Conservation (phyloP, 352 stramenopile genomes). For the Elongisporangium prolatum region DNA sequence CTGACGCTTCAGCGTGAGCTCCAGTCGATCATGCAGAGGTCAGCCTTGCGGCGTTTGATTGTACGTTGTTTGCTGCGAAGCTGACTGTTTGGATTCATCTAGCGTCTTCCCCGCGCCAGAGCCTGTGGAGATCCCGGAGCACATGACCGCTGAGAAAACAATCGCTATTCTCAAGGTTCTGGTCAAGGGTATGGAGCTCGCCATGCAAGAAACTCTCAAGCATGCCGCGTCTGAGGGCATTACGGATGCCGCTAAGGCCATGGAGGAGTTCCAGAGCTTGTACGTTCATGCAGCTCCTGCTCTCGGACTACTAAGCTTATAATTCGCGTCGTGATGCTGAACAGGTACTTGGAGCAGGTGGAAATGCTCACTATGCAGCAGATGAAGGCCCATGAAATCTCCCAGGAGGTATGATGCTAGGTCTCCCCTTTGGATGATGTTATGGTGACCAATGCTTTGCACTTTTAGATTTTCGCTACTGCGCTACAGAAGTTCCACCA, state of each 20-base stretch:
- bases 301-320: no score
- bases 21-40: constrained; percentile 64
- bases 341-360: constrained; percentile 60
- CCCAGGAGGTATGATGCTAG: constrained; percentile 36
- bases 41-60: constrained; percentile 4
- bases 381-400: constrained; percentile 61
- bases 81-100: constrained; percentile 2
- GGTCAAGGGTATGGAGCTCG: constrained; percentile 69
- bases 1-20: constrained; percentile 59
- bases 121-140: constrained; percentile 52
- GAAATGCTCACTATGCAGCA: constrained; percentile 60
- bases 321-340: no score
- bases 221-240: constrained; percentile 71
- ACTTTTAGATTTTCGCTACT: constrained; percentile 49
- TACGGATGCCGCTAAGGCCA: constrained; percentile 54
- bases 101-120: constrained; percentile 58
- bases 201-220: constrained; percentile 72
- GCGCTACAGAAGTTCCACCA: constrained; percentile 66
- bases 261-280: constrained; percentile 76
- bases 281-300: constrained; percentile 12
- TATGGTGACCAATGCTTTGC: not conserved
- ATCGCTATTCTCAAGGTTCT: constrained; percentile 63
- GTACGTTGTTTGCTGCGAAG: not conserved
- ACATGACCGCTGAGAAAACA: constrained; percentile 65
- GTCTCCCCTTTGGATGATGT: not conserved